These are phyloP conservation scores for Candida sp. DNA, from an alignment of 1,139 yeast species.

Conservation along the genomic window DNA sequence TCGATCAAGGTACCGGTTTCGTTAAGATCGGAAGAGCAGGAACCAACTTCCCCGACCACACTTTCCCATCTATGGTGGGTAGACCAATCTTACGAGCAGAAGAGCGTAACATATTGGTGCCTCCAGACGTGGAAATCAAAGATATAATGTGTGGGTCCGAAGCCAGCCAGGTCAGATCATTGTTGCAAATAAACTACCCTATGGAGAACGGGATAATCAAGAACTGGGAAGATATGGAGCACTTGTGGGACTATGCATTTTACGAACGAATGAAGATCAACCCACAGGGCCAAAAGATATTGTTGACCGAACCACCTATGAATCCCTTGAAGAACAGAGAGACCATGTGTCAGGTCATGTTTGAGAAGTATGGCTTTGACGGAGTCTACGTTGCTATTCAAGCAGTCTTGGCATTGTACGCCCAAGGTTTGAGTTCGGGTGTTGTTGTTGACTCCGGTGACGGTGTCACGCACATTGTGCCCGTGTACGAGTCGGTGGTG, in stretches of 20 bases:
- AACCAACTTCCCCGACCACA: constrained; percentile 95
- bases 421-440: constrained; percentile 96
- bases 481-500: constrained; percentile 96
- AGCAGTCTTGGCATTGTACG: constrained; percentile 96
- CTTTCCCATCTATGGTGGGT: constrained; percentile 99
- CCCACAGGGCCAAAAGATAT: constrained; percentile 77
- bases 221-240: constrained; percentile 99
- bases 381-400: constrained; percentile 99
- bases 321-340: constrained; percentile 94
- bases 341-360: constrained; percentile 96
- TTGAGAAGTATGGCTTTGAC: constrained; percentile 93
- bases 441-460: constrained; percentile 98
- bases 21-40: constrained; percentile 97
- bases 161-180: constrained; percentile 89
- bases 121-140: constrained; percentile 70
- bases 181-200: constrained; percentile 92
- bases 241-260: constrained; percentile 97
- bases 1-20: constrained; percentile 99
- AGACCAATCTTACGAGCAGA: constrained; percentile 98
- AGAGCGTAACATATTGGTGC: constrained; percentile 66
- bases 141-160: constrained; percentile 99
- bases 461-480: constrained; percentile 94
- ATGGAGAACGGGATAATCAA: constrained; percentile 99
- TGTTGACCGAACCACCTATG: constrained; percentile 98
- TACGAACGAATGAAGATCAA: constrained; percentile 85